These are phyloP conservation scores for Ceratobasidium sp. DNA, from an alignment of 1,284 basidiomycete species.

Conservation along the genomic window DNA sequence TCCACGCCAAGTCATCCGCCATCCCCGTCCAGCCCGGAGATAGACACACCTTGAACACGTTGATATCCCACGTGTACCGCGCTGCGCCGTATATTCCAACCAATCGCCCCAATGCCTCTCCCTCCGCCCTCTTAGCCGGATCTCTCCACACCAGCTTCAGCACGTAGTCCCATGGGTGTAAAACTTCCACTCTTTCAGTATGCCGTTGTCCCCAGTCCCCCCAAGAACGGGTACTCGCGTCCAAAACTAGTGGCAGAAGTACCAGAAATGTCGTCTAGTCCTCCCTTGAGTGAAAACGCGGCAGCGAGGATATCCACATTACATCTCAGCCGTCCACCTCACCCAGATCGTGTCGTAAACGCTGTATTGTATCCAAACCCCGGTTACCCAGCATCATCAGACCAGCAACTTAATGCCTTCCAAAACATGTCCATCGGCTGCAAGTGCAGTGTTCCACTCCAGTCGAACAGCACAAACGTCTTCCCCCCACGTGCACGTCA, in stretches of 20 bases:
- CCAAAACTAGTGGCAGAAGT: not conserved
- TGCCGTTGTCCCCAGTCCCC: too few relatives aligned
- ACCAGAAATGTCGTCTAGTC: not conserved
- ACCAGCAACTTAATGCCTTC: conserved; percentile 4
- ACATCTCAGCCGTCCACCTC: not conserved
- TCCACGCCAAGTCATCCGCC: not conserved
- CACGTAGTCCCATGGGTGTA: not conserved
- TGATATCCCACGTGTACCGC: conserved; percentile 13
- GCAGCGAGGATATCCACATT: conserved; percentile 10
- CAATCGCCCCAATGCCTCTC: conserved; percentile 6
- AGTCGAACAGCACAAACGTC: conserved; percentile 25
- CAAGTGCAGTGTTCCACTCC: conserved; percentile 10
- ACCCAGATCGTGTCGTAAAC: not conserved
- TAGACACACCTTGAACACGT: not conserved
- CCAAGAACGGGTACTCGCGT: not conserved
- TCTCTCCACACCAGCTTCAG: conserved; percentile 29
- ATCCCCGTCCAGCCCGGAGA: not conserved
- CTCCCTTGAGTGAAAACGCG: not conserved
- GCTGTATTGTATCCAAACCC: conserved; percentile 5
- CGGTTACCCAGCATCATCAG: conserved; percentile 1
- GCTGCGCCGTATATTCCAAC: not conserved
- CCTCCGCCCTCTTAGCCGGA: not conserved
- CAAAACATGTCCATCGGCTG: not conserved
- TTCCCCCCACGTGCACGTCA: not conserved
- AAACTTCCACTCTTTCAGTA: not conserved